phyloP scores from a whole-genome alignment of 345 rosid genomes.

The Camelina laxa region DNA sequence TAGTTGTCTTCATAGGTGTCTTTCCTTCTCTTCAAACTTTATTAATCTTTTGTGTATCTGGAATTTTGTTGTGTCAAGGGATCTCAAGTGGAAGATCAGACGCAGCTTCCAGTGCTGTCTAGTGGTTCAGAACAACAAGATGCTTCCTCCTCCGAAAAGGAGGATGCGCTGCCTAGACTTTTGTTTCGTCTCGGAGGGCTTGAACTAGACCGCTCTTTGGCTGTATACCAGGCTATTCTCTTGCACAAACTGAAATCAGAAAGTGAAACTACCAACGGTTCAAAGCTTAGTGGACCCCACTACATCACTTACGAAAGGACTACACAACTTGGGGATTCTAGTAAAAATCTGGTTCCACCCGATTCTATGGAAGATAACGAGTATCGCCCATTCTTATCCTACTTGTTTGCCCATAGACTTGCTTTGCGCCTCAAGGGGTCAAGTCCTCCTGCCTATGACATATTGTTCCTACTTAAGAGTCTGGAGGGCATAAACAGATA shows the following conservation, averaged over 20 bases:
- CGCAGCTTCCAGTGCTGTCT: constrained; percentile 43
- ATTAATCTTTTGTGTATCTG: constrained; percentile 19
- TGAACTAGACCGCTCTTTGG: constrained; percentile 57
- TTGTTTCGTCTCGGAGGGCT: constrained; percentile 70
- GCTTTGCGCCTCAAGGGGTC: constrained; percentile 58
- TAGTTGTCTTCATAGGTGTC: constrained; percentile 10
- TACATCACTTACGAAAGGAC: constrained; percentile 64
- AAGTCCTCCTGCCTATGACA: constrained; percentile 67
- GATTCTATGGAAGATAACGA: constrained; percentile 40
- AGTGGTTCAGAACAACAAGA: constrained; percentile 29
- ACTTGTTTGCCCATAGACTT: constrained; percentile 60
- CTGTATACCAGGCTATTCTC: constrained; percentile 83
- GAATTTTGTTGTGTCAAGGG: constrained; percentile 43
- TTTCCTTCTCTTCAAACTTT: constrained; percentile 21
- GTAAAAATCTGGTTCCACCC: constrained; percentile 33
- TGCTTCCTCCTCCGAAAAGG: constrained; percentile 46
- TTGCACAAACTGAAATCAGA: constrained; percentile 66
- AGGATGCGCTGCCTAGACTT: constrained; percentile 51
- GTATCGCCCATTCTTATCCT: constrained; percentile 52
- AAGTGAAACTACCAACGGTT: constrained; percentile 50
- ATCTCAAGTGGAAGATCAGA: constrained; percentile 38
- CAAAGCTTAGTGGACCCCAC: constrained; percentile 65
- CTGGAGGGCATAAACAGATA: constrained; percentile 72
- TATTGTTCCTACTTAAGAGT: constrained; percentile 75
- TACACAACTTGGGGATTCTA: constrained; percentile 44